Evolutionary conservation across 2,329 filamentous ascomycete species (phyloP).

Genomic region (Zasmidium angulare): DNA sequence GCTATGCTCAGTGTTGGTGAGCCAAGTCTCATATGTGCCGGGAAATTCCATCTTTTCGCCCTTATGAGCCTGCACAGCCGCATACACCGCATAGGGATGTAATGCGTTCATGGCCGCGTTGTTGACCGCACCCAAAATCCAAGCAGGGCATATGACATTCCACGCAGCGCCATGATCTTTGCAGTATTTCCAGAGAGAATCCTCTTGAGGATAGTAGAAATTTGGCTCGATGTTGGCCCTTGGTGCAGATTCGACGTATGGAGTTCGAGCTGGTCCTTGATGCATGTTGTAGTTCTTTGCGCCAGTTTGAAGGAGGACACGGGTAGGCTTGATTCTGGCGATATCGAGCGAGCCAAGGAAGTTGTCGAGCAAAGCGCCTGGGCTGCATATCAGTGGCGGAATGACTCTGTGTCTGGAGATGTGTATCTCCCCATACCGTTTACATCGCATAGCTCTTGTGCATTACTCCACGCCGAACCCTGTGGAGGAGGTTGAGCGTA

Average conservation of each 20-base stretch:
- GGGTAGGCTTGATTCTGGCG: conserved; percentile 44
- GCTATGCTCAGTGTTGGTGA: conserved; percentile 43
- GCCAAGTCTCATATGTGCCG: conserved; percentile 46
- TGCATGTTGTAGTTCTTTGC: conserved; percentile 56
- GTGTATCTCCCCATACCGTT: conserved; percentile 44
- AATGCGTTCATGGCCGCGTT: conserved; percentile 53
- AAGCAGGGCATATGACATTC: conserved; percentile 51
- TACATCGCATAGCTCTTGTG: conserved; percentile 50
- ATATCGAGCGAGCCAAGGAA: conserved; percentile 48
- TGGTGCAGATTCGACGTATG: conserved; percentile 49
- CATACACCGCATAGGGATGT: conserved; percentile 52
- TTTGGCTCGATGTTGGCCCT: conserved; percentile 48
- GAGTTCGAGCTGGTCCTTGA: conserved; percentile 45
- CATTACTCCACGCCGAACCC: conserved; percentile 49
- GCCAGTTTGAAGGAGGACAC: conserved; percentile 53
- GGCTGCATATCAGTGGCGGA: conserved; percentile 23
- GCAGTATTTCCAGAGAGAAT: conserved; percentile 48
- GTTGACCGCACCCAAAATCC: conserved; percentile 48
- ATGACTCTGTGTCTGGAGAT: conserved; percentile 17
- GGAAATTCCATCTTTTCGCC: conserved; percentile 46
- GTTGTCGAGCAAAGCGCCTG: conserved; percentile 46
- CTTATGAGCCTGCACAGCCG: conserved; percentile 47
- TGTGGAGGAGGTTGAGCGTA: conserved; percentile 53
- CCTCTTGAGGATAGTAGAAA: conserved; percentile 58
- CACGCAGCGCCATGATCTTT: conserved; percentile 38